These are phyloP conservation scores for Bryoglossum gracile DNA, from an alignment of 495 filamentous ascomycete genomes.

Conservation along the genomic window DNA sequence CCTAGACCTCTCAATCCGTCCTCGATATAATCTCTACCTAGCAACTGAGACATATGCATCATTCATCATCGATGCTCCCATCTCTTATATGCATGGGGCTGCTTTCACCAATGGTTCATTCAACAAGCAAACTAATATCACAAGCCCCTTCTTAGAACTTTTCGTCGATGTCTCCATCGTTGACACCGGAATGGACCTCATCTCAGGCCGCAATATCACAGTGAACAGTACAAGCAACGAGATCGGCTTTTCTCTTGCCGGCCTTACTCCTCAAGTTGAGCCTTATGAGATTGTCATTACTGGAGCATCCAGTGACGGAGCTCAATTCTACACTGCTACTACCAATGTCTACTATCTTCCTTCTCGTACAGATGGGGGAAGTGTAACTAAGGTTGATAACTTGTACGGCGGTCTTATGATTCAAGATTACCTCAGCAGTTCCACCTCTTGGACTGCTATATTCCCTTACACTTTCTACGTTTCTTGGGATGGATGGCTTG, in stretches of 20 bases:
- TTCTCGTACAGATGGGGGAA: constrained; percentile 43
- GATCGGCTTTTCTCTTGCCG: constrained; percentile 37
- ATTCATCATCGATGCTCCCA: constrained; percentile 50
- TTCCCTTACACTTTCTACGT: constrained; percentile 61
- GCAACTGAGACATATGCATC: constrained; percentile 40
- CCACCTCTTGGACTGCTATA: constrained; percentile 29
- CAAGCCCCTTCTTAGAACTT: constrained; percentile 28
- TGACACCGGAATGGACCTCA: constrained; percentile 19
- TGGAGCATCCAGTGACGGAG: constrained; percentile 24
- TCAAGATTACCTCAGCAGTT: constrained; percentile 25
- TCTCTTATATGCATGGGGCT: constrained; percentile 44
- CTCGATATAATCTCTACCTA: constrained; percentile 54
- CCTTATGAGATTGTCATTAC: constrained; percentile 38
- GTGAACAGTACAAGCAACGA: constrained; percentile 38
- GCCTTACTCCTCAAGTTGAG: constrained; percentile 34
- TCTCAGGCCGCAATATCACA: constrained; percentile 27
- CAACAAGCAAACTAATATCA: constrained; percentile 26
- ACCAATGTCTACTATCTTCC: constrained; percentile 51
- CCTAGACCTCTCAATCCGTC: constrained; percentile 49
- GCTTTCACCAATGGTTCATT: constrained; percentile 29
- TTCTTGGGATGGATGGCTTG: constrained; percentile 42
- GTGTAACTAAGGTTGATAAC: constrained; percentile 54
- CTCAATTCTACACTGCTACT: constrained; percentile 31
- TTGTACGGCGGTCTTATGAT: constrained; percentile 48
- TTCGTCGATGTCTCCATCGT: constrained; percentile 17